These are phyloP conservation scores for Ochromonas danica DNA, from an alignment of 108 stramenopile species.

Conservation along the genomic window DNA sequence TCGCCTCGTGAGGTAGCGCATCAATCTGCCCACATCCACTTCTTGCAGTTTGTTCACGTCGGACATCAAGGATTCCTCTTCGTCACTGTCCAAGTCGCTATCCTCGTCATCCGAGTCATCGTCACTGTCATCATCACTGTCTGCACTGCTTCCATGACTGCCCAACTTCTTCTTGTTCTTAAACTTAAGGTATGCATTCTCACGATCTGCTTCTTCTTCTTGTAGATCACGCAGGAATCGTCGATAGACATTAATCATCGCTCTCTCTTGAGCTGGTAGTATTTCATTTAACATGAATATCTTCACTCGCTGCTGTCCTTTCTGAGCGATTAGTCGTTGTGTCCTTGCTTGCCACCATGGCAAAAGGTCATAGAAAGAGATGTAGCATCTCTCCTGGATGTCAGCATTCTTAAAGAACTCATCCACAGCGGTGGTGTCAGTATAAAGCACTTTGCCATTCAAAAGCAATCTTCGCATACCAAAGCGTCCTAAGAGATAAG, in stretches of 20 bases:
- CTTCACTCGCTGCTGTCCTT: neutral
- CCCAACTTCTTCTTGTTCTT: neutral
- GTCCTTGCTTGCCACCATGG: neutral
- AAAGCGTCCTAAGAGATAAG: neutral
- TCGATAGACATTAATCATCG: neutral
- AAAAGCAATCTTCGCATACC: neutral
- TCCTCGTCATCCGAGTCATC: constrained; percentile 5
- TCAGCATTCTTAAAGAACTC: neutral
- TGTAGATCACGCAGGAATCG: neutral
- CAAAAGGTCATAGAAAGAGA: neutral
- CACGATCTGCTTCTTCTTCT: neutral
- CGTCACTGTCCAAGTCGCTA: neutral
- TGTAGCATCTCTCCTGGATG: neutral
- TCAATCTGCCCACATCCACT: neutral
- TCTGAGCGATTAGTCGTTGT: neutral
- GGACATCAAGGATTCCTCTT: neutral
- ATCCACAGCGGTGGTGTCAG: neutral
- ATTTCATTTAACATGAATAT: neutral
- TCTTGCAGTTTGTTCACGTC: neutral
- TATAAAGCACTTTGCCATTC: neutral
- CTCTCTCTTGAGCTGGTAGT: neutral
- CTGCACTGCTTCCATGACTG: too few species aligned
- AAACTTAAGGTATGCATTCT: neutral
- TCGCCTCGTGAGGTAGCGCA: neutral
- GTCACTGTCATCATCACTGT: neutral